phyloP scores from a whole-genome alignment of 169 alveolate genomes.

The Perkinsus olseni region DNA sequence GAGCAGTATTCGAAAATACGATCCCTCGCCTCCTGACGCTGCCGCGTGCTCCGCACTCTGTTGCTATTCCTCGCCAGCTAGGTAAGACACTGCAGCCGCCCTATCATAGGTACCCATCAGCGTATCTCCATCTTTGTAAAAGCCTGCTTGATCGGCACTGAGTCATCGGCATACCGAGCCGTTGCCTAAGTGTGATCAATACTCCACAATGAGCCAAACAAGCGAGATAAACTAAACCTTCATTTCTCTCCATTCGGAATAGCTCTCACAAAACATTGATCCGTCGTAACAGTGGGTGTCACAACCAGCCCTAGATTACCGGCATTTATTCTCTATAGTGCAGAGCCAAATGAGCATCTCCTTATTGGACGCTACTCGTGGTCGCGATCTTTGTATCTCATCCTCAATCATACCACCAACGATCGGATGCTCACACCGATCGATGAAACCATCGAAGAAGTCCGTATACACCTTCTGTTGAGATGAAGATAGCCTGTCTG shows the following conservation, averaged over 20 bases:
- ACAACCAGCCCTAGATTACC: not conserved
- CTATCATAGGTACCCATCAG: not conserved
- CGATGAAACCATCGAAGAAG: not conserved
- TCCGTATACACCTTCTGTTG: not conserved
- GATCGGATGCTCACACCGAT: not conserved
- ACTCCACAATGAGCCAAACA: no score
- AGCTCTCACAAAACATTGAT: no score
- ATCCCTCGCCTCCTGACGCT: no score
- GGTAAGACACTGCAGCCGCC: not conserved
- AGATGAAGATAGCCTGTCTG: not conserved
- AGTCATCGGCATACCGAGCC: not conserved
- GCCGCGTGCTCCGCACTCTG: no score
- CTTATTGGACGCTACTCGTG: not conserved
- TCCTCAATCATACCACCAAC: not conserved
- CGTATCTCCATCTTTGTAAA: not conserved
- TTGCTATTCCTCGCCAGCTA: not conserved
- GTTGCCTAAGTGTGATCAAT: not conserved
- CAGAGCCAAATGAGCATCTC: not conserved
- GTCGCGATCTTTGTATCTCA: not conserved
- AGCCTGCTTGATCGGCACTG: not conserved
- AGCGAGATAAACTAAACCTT: no score
- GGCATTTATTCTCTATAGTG: not conserved
- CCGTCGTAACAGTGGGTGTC: no score
- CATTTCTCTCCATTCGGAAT: no score
- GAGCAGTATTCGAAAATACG: no score